Percentiles rank a stretch among this genome's conserved stretches.
Evolutionary conservation across 2,329 filamentous ascomycete species (phyloP).

Genomic region (Nemania diffusa): DNA sequence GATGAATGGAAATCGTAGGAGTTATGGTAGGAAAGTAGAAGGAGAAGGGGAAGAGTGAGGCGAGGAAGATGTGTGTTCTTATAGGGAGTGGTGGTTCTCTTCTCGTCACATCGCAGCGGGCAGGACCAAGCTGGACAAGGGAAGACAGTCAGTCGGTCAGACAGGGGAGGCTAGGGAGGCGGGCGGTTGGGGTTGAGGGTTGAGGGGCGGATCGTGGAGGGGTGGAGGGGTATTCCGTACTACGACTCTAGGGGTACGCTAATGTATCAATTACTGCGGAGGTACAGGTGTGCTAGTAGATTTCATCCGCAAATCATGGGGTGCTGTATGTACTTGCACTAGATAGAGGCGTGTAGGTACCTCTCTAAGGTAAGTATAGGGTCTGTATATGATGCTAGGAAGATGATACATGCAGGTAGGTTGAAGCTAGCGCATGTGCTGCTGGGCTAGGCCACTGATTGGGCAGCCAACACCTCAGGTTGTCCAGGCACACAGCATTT

Average conservation of each 20-base stretch:
- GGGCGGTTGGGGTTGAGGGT: constrained; percentile 9
- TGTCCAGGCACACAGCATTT: constrained; percentile 2
- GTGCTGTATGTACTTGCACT: neutral
- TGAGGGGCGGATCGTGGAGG: constrained; percentile 28
- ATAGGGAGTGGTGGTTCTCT: constrained; percentile 28
- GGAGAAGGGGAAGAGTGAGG: neutral
- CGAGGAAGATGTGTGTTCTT: constrained; percentile 34
- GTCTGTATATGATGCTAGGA: neutral
- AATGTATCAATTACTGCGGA: neutral
- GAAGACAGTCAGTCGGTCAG: constrained; percentile 10
- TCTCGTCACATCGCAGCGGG: constrained; percentile 21
- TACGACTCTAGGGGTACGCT: neutral
- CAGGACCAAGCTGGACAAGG: neutral
- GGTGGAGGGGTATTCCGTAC: constrained; percentile 28
- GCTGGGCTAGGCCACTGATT: constrained; percentile 8
- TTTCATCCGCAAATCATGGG: constrained; percentile 1
- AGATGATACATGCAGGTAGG: constrained; percentile 5
- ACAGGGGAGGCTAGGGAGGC: constrained; percentile 1
- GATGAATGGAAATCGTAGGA: neutral
- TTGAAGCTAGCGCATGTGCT: constrained; percentile 19
- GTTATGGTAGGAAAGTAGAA: constrained; percentile 17
- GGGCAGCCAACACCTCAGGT: neutral
- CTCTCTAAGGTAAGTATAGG: neutral
- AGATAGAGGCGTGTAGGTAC: neutral
- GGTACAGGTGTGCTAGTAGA: neutral